Evolutionary conservation across 306 rosid genomes (phyloP).

Genomic region (Casuarina glauca): DNA sequence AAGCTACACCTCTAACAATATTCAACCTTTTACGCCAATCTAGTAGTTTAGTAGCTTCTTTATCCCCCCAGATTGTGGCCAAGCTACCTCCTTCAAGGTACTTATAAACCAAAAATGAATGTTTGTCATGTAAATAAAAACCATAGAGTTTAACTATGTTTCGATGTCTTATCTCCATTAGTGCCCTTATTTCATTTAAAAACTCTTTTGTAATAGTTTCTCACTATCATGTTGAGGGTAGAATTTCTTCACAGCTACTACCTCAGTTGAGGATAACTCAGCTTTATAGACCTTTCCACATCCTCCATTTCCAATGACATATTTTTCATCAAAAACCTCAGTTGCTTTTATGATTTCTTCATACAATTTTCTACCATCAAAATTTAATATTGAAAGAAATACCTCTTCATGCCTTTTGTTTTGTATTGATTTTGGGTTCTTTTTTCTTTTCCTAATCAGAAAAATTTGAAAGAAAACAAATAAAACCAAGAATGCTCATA

Average conservation of each 20-base stretch:
- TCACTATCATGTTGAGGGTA: not conserved
- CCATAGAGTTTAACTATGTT: no score
- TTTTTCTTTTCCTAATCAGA: no score
- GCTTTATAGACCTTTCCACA: conserved; percentile 28
- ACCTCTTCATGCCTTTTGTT: no score
- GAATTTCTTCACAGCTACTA: conserved; percentile 23
- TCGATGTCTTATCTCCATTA: not conserved
- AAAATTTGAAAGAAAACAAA: no score
- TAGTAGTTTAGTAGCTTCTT: not conserved
- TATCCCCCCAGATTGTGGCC: not conserved
- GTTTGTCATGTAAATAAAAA: no score
- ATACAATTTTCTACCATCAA: not conserved
- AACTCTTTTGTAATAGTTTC: conserved; percentile 15
- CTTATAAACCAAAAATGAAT: no score
- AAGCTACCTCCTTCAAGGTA: conserved; percentile 16
- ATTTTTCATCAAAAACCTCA: conserved; percentile 13
- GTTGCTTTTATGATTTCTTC: conserved; percentile 28
- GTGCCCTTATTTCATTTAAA: conserved; percentile 22
- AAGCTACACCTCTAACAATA: no score
- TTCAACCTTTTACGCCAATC: not conserved
- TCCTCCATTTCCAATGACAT: conserved; percentile 32
- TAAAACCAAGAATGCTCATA: no score
- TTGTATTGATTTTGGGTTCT: no score
- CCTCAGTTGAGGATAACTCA: not conserved
- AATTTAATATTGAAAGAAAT: no score